Conservation (phyloP, 2,329 filamentous ascomycete species). For the Neopestalotiopsis sp. region DNA sequence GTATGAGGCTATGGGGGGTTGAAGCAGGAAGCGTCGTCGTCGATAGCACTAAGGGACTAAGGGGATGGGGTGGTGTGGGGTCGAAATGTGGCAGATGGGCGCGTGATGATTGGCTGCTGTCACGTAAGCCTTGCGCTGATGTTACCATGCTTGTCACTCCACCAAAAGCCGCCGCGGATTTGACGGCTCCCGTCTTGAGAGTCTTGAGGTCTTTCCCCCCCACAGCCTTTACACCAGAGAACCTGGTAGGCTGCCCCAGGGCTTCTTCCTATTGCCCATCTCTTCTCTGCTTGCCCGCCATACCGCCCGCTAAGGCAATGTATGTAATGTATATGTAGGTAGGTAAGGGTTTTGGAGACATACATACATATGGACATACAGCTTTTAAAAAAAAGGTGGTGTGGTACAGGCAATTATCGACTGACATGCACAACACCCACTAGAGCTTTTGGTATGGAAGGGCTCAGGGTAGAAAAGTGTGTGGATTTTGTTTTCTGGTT, state of each 20-base stretch:
- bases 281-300: not conserved
- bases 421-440: slow-evolving; percentile 7
- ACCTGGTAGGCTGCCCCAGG: not conserved
- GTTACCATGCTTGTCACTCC: not conserved
- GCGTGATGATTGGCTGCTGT: slow-evolving; percentile 17
- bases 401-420: slow-evolving; percentile 3
- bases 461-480: not conserved
- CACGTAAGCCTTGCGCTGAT: slow-evolving; percentile 14
- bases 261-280: not conserved
- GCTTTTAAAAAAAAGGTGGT: not conserved
- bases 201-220: not conserved
- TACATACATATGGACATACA: not conserved
- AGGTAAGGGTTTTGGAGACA: slow-evolving; percentile 3
- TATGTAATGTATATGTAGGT: not conserved
- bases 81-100: slow-evolving; percentile 7
- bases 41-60: slow-evolving; percentile 16
- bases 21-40: slow-evolving; percentile 35
- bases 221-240: not conserved
- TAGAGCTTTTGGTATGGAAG: not conserved
- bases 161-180: not conserved
- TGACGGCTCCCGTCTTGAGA: too few species aligned
- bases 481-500: not conserved
- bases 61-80: slow-evolving; percentile 3
- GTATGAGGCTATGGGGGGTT: slow-evolving; percentile 26
- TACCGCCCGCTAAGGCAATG: not conserved